phyloP scores from a whole-genome alignment of 2,329 filamentous ascomycete genomes.

The Ambrosiella beaveri region DNA sequence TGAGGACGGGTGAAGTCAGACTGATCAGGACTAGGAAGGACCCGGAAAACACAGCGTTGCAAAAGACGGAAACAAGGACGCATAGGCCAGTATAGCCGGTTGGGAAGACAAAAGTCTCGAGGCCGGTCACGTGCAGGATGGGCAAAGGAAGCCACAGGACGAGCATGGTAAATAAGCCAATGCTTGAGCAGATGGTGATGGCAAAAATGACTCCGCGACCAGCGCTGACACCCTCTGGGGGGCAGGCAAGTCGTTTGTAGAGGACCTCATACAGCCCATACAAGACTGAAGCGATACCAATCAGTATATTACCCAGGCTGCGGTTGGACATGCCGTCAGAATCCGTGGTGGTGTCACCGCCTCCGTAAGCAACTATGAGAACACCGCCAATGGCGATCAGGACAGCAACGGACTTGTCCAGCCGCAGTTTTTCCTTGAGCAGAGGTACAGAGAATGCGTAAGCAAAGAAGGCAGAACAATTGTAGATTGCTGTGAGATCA shows the following conservation, averaged over 20 bases:
- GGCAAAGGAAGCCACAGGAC: slow-evolving; percentile 89
- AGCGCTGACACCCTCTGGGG: slow-evolving; percentile 70
- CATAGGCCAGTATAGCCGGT: slow-evolving; percentile 62
- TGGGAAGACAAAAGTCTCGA: slow-evolving; percentile 72
- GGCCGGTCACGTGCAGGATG: slow-evolving; percentile 57
- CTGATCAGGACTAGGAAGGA: slow-evolving; percentile 86
- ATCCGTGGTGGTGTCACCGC: slow-evolving; percentile 25
- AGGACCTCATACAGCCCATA: slow-evolving; percentile 96
- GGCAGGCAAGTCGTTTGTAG: slow-evolving; percentile 86
- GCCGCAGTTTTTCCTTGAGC: slow-evolving; percentile 64
- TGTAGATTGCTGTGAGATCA: slow-evolving; percentile 95
- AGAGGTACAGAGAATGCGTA: slow-evolving; percentile 92
- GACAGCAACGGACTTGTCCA: slow-evolving; percentile 77
- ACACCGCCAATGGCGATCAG: slow-evolving; percentile 76
- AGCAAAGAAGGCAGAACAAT: slow-evolving; percentile 96
- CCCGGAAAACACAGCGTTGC: slow-evolving; percentile 85
- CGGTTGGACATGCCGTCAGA: slow-evolving; percentile 39
- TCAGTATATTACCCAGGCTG: slow-evolving; percentile 75
- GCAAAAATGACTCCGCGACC: slow-evolving; percentile 92
- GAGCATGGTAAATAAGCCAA: slow-evolving; percentile 68
- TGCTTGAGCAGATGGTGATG: slow-evolving; percentile 75
- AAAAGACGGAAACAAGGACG: slow-evolving; percentile 60
- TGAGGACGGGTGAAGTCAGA: slow-evolving; percentile 80
- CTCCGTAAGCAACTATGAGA: slow-evolving; percentile 87
- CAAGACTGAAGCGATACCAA: slow-evolving; percentile 74